A percentile compares a stretch with the other conserved stretches of the same genome.
These are phyloP conservation scores for Eucalyptus regnans DNA, from an alignment of 345 rosid species.

Conservation along the genomic window DNA sequence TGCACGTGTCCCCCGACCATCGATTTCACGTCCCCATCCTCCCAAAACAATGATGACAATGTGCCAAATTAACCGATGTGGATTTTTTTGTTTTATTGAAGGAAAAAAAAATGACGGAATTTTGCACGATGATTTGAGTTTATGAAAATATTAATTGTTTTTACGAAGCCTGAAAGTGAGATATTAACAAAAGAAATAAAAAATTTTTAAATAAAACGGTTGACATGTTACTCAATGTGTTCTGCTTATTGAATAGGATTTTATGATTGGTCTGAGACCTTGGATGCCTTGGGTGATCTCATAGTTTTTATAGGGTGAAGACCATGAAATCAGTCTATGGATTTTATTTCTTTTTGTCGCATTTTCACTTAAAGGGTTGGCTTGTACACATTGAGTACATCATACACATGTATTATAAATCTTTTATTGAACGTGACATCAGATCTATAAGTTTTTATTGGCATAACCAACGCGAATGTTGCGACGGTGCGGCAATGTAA, in stretches of 20 bases:
- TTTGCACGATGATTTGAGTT: not conserved
- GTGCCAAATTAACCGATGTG: not conserved
- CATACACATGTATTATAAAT: too few relatives aligned
- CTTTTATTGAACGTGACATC: too few relatives aligned
- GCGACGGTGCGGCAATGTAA: fast-evolving
- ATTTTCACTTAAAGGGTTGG: too few relatives aligned
- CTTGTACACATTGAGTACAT: too few relatives aligned
- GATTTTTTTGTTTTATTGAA: not conserved
- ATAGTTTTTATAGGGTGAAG: too few relatives aligned
- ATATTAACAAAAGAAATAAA: not conserved
- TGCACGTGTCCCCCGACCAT: not conserved
- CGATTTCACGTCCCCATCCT: not conserved
- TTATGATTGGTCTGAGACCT: fast-evolving
- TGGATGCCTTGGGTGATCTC: too few relatives aligned
- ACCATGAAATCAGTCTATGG: too few relatives aligned
- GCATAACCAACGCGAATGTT: fast-evolving
- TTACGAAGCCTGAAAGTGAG: not conserved
- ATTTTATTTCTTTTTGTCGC: too few relatives aligned
- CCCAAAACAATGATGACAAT: not conserved
- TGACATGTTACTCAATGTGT: not conserved
- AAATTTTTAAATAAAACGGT: not conserved
- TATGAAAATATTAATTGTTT: not conserved
- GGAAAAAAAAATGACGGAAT: not conserved
- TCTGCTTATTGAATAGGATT: too few relatives aligned
- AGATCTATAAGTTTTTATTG: too few relatives aligned